Base-by-base conservation (phyloP, 441 rosid genomes). In the Flueggea neowawraea region DNA sequence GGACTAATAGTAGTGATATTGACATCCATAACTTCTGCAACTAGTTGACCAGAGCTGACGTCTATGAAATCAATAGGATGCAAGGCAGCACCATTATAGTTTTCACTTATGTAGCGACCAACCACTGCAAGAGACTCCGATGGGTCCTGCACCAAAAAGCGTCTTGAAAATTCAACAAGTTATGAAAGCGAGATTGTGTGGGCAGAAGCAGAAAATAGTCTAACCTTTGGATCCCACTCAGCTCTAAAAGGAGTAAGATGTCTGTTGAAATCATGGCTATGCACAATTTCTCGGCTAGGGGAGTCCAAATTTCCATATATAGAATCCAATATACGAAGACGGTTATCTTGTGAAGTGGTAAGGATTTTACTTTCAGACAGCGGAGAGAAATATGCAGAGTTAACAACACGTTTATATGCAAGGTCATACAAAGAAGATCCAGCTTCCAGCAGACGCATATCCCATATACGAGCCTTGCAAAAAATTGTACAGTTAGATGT, bases 151-250 rank as follows among this genome's bases (percentile, higher is more conserved):
- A 67, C 31, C 51, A 62, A 54, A 55, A 54, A 48, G 33, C 48
- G 67, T 2, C 58, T 60, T n/a, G 6, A 14, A 62, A 50, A 2
- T 48, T 48, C 55, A n/a, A 52, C 57, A 28, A 36, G 6, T 31
- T 6, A 28, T 13, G 48, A 16, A 11, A 17, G 6, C 2, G 8
- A n/a, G 12, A 14, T 56, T 32, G 14, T 15, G 16, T 4, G 48
- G 17, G 2, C 13, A 31, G 52, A 43, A 41, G 52, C 10, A 44
- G 16, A 44, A 16, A 10, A 22, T 33, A 50, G 10, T 6, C 58
- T 31, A 45, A 89, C 98, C 97, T 86, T 91, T 12, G 96, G 97
- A 78, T 94, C 98, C 98, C 98, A 94, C 73, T 93, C 98, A 77
- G 94, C 98, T 67, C 88, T 83, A 63, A 91, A 94, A 44, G 97